Percentiles rank a stretch among this genome's conserved stretches.
phyloP scores from a whole-genome alignment of 2,329 filamentous ascomycete genomes.

The Pyrenophora tritici-repentis region DNA sequence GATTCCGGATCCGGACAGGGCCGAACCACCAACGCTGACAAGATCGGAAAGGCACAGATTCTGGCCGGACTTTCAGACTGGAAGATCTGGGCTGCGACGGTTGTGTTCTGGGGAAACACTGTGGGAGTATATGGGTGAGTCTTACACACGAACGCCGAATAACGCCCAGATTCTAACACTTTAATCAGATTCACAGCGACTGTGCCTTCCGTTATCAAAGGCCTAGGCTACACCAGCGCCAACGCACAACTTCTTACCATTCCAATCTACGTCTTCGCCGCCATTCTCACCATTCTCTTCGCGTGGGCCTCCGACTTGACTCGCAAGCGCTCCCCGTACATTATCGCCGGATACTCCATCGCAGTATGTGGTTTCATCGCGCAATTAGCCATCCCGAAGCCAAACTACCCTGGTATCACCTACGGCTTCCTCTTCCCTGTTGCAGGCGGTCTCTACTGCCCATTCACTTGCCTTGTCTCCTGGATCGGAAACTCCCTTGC shows the following conservation, averaged over 20 bases:
- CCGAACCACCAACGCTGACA: conserved; percentile 55
- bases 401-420: conserved; percentile 52
- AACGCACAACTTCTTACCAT: conserved; percentile 51
- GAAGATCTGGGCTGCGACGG: conserved; percentile 43
- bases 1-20: conserved; percentile 55
- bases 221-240: conserved; percentile 49
- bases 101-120: conserved; percentile 49
- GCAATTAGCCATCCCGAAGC: conserved; percentile 53
- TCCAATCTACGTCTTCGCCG: conserved; percentile 51
- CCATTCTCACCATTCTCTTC: conserved; percentile 47
- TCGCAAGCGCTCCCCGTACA: conserved; percentile 60
- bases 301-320: conserved; percentile 58
- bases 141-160: background rate
- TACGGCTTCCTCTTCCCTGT: conserved; percentile 51
- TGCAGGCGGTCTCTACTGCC: conserved; percentile 44
- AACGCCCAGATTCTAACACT: conserved; percentile 28
- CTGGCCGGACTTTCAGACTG: conserved; percentile 54
- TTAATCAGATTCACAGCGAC: conserved; percentile 34
- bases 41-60: conserved; percentile 53
- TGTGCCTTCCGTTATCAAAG: conserved; percentile 50
- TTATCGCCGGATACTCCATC: conserved; percentile 56
- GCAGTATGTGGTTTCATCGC: conserved; percentile 62
- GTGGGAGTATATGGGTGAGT: conserved; percentile 44
- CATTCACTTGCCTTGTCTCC: conserved; percentile 44
- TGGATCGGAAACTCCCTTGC: conserved; percentile 46